phyloP scores from a whole-genome alignment of 106 monocot species.

The Narthecium ossifragum region DNA sequence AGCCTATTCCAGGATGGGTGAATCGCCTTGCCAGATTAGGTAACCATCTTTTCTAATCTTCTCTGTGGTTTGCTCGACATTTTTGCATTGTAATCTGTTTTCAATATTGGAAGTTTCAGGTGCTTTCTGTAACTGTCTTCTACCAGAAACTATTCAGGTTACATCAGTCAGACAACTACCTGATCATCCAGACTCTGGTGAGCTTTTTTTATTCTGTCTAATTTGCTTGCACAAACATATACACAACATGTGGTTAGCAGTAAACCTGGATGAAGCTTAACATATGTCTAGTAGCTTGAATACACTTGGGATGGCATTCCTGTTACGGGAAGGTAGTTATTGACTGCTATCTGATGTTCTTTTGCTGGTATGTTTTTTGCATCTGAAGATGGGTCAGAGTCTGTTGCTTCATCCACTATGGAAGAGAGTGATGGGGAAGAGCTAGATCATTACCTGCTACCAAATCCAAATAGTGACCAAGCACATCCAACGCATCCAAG shows the following conservation, averaged over 20 bases:
- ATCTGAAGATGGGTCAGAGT: constrained; percentile 36
- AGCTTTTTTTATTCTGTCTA: constrained; percentile 13
- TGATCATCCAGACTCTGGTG: constrained; percentile 50
- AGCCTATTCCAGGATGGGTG: constrained; percentile 62
- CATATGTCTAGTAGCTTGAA: no score
- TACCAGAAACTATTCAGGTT: constrained; percentile 73
- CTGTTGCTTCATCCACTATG: constrained; percentile 19
- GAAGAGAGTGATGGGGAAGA: constrained; percentile 34
- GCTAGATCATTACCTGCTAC: constrained; percentile 26
- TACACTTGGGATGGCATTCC: no score
- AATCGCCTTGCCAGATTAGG: constrained; percentile 67
- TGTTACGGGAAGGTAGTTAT: neutral
- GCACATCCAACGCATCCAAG: constrained; percentile 13
- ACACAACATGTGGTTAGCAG: no score
- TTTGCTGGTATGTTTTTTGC: neutral
- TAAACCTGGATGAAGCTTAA: no score
- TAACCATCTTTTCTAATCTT: constrained; percentile 9
- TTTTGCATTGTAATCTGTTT: neutral
- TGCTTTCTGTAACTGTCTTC: constrained; percentile 74
- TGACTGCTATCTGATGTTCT: neutral
- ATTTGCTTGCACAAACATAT: no score
- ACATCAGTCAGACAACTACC: constrained; percentile 50
- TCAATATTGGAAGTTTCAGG: constrained; percentile 33
- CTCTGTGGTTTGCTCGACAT: no score
- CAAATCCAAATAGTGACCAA: constrained; percentile 1